Evolutionary conservation across 768 basidiomycete species (phyloP).

Genomic region (Boletellus ananas): DNA sequence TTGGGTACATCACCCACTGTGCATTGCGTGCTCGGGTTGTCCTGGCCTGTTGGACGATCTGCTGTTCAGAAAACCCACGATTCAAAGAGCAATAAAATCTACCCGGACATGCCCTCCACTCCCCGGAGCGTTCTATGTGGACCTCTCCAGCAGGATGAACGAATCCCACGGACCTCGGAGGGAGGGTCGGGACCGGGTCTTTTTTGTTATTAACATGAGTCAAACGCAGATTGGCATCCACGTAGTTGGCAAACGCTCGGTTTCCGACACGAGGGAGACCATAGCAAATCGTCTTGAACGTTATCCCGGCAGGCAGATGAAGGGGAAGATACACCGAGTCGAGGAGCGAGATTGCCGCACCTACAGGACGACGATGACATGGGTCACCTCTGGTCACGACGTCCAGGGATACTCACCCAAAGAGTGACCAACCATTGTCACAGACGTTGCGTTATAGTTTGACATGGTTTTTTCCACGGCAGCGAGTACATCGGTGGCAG

Average conservation of each 20-base stretch:
- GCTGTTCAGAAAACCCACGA: background rate
- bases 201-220: constrained; percentile 54
- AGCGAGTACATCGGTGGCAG: constrained; percentile 38
- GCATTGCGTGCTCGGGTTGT: constrained; percentile 45
- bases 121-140: constrained; percentile 41
- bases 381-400: background rate
- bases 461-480: constrained; percentile 44
- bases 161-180: constrained; percentile 37
- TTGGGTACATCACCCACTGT: constrained; percentile 28
- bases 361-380: constrained; percentile 6
- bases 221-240: constrained; percentile 43
- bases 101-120: constrained; percentile 58
- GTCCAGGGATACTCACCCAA: constrained; percentile 23
- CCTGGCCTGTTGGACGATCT: constrained; percentile 38
- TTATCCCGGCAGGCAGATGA: constrained; percentile 32
- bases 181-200: constrained; percentile 38
- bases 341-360: constrained; percentile 37
- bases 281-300: constrained; percentile 31
- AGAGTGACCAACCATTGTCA: constrained; percentile 47
- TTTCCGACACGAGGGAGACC: constrained; percentile 49
- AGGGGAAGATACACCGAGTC: constrained; percentile 40
- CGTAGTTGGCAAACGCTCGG: constrained; percentile 55
- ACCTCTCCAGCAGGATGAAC: constrained; percentile 40
- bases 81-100: background rate
- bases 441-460: constrained; percentile 30